These are phyloP conservation scores for Didymella glomerata DNA, from an alignment of 2,329 filamentous ascomycete species.

Conservation along the genomic window DNA sequence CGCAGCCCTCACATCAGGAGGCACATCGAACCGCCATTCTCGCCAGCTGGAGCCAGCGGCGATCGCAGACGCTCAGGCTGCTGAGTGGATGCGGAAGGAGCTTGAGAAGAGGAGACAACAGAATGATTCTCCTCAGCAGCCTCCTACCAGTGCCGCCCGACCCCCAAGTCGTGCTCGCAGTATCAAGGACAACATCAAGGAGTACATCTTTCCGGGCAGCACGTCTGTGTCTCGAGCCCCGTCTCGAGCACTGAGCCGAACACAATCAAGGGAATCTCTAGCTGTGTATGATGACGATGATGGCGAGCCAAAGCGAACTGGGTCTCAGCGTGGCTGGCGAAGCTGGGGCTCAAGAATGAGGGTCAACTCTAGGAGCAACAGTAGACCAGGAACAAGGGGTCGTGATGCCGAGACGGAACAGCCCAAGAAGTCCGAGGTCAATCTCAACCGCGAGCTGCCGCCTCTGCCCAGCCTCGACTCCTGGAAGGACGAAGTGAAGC, in stretches of 20 bases:
- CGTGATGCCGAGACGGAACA: constrained; percentile 35
- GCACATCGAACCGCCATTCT: constrained; percentile 53
- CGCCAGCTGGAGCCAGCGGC: constrained; percentile 48
- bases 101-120: constrained; percentile 50
- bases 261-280: constrained; percentile 48
- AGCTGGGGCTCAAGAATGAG: constrained; percentile 50
- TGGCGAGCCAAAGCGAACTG: constrained; percentile 25
- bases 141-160: constrained; percentile 35
- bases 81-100: constrained; percentile 57
- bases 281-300: constrained; percentile 33
- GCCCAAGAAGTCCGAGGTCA: constrained; percentile 46
- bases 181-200: constrained; percentile 51
- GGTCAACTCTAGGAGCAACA: constrained; percentile 45
- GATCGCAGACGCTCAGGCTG: constrained; percentile 51
- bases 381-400: constrained; percentile 43
- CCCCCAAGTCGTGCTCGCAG: constrained; percentile 49
- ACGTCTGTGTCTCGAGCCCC: constrained; percentile 27
- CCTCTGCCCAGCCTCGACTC: constrained; percentile 57
- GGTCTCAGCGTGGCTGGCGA: constrained; percentile 48
- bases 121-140: constrained; percentile 32
- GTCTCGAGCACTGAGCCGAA: constrained; percentile 39
- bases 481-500: constrained; percentile 41
- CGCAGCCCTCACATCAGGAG: constrained; percentile 51
- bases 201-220: constrained; percentile 54
- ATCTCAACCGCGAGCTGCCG: constrained; percentile 59